These are phyloP conservation scores for Trypanosoma lewisi DNA, from an alignment of 208 protist genomes.

Conservation along the genomic window DNA sequence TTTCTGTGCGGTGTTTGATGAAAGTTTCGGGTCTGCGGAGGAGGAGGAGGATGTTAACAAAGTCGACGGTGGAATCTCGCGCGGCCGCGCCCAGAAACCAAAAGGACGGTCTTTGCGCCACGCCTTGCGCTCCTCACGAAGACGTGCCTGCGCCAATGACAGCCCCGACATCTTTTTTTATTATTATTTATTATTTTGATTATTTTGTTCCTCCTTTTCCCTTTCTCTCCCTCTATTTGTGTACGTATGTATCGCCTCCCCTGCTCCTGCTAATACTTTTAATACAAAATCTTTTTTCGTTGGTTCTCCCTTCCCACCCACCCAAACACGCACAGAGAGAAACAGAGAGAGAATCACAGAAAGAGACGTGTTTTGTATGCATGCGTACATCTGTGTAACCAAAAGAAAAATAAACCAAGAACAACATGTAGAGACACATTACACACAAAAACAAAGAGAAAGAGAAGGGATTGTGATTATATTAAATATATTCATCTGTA, in stretches of 20 bases:
- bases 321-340: too few species aligned
- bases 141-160: constrained; percentile 76
- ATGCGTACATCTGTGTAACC: too few species aligned
- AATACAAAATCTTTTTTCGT: too few species aligned
- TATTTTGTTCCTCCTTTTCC: constrained; percentile 5
- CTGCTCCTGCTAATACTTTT: not conserved
- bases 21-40: too few species aligned
- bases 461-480: constrained; percentile 12
- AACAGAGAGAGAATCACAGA: too few species aligned
- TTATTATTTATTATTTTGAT: not conserved
- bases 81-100: constrained; percentile 84
- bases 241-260: not conserved
- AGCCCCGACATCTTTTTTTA: constrained; percentile 49
- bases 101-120: constrained; percentile 86
- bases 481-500: not conserved
- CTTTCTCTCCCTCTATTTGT: constrained; percentile 3
- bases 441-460: not conserved
- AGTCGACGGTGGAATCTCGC: constrained; percentile 21
- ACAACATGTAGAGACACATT: too few species aligned
- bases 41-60: not conserved
- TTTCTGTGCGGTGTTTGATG: not conserved
- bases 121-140: constrained; percentile 85
- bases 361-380: too few species aligned
- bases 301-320: too few species aligned
- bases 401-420: too few species aligned